A percentile compares a stretch with the other conserved stretches of the same genome.
Evolutionary conservation across 2,329 filamentous ascomycete species (phyloP).

Genomic region (Pseudogymnoascus sp.): DNA sequence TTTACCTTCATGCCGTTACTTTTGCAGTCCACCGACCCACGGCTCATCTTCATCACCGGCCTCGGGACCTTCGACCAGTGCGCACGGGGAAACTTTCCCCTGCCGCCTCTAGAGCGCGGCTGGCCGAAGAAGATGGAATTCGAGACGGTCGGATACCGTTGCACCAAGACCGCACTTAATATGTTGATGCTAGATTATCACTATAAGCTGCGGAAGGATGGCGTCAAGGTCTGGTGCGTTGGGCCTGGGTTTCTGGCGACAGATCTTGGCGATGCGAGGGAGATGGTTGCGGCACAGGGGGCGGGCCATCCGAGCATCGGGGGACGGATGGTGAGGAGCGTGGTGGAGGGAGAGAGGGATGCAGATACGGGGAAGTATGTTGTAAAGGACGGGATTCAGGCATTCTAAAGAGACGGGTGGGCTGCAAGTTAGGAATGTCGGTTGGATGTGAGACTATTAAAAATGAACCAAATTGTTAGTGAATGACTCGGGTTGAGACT

Average conservation of each 20-base stretch:
- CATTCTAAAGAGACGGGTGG: background rate
- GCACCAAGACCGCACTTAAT: slow-evolving; percentile 37
- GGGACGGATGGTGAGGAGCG: slow-evolving; percentile 30
- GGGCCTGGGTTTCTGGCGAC: slow-evolving; percentile 42
- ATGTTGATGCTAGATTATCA: slow-evolving; percentile 41
- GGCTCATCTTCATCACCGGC: slow-evolving; percentile 39
- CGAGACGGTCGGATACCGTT: slow-evolving; percentile 30
- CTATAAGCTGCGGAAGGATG: slow-evolving; percentile 37
- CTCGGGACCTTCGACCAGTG: slow-evolving; percentile 28
- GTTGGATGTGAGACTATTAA: background rate
- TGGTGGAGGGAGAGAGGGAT: slow-evolving; percentile 35
- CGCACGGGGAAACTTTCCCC: slow-evolving; percentile 20
- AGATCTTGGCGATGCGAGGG: slow-evolving; percentile 29
- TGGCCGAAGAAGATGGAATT: slow-evolving; percentile 33
- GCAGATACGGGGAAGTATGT: slow-evolving; percentile 33
- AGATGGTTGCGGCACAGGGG: slow-evolving; percentile 10
- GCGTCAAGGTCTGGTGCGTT: slow-evolving; percentile 41
- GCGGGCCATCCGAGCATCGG: slow-evolving; percentile 29
- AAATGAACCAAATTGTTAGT: background rate
- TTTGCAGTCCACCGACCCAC: slow-evolving; percentile 34
- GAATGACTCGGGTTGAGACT: too few relatives aligned
- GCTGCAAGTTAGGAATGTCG: background rate
- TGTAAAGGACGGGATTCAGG: slow-evolving; percentile 13
- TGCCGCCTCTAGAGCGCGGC: slow-evolving; percentile 24
- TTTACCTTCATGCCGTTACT: slow-evolving; percentile 28